phyloP scores from a whole-genome alignment of 257 asterid genomes.

The Pogostemon cablin region DNA sequence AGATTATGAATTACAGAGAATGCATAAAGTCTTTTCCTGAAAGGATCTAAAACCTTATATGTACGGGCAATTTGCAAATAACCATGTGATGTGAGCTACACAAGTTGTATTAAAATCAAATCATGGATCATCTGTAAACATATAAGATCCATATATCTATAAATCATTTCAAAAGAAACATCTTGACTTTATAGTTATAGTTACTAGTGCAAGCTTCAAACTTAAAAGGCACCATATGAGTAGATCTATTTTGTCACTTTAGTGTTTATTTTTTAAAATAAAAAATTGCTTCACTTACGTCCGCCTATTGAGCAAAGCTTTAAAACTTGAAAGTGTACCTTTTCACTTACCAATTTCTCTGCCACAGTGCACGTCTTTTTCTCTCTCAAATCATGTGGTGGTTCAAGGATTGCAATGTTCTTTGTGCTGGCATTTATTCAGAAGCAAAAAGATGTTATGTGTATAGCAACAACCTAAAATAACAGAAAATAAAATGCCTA shows the following conservation, averaged over 20 bases:
- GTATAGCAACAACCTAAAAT: slow-evolving; percentile 17
- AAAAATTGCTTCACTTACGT: slow-evolving; percentile 12
- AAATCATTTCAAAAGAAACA: background rate
- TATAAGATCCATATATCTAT: too few relatives aligned
- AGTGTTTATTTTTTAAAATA: slow-evolving; percentile 9
- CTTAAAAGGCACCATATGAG: background rate
- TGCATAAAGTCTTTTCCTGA: background rate
- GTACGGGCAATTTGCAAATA: background rate
- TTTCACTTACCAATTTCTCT: slow-evolving; percentile 85
- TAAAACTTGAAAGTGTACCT: slow-evolving; percentile 41
- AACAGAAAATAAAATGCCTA: slow-evolving; percentile 39
- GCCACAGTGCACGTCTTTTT: slow-evolving; percentile 65
- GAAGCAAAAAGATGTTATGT: slow-evolving; percentile 26
- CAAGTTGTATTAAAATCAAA: slow-evolving; percentile 15
- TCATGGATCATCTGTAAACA: background rate
- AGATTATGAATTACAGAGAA: background rate
- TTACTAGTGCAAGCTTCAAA: too few relatives aligned
- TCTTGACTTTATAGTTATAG: too few relatives aligned
- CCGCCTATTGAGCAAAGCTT: slow-evolving; percentile 16
- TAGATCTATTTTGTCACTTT: background rate
- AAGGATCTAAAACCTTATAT: slow-evolving; percentile 4
- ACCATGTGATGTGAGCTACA: background rate
- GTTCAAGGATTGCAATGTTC: slow-evolving; percentile 68
- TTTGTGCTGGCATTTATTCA: slow-evolving; percentile 55
- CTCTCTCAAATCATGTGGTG: slow-evolving; percentile 63